Evolutionary conservation across 202 grass and related monocot species (phyloP).

Genomic region (Cymbopogon flexuosus): DNA sequence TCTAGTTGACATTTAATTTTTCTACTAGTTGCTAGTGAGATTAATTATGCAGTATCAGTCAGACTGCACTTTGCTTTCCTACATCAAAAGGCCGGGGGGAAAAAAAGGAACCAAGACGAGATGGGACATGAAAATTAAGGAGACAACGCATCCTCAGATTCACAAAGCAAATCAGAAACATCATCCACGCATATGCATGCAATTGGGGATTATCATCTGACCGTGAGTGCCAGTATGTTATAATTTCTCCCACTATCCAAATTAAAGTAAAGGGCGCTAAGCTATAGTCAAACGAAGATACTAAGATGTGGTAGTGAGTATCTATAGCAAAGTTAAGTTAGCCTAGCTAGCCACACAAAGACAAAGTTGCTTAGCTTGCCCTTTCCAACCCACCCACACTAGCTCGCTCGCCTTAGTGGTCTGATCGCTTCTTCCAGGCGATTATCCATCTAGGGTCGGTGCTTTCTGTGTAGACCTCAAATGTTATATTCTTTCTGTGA

Average conservation of each 20-base stretch:
- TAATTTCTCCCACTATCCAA: neutral
- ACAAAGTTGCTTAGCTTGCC: neutral
- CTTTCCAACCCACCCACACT: neutral
- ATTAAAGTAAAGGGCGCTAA: neutral
- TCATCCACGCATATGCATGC: neutral
- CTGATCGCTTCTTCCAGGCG: no score
- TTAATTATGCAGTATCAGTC: neutral
- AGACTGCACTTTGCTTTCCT: neutral
- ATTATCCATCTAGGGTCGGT: neutral
- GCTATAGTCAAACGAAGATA: neutral
- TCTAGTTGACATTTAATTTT: no score
- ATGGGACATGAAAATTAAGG: neutral
- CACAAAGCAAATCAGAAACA: neutral
- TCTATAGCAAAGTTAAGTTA: neutral
- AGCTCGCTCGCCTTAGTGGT: no score
- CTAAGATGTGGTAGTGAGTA: neutral
- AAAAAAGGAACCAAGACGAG: neutral
- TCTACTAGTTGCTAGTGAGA: neutral
- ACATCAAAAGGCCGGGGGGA: neutral
- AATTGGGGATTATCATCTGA: neutral
- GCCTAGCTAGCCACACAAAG: neutral
- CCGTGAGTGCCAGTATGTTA: neutral
- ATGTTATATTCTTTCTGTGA: neutral
- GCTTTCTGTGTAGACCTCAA: neutral
- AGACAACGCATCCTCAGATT: neutral